Conservation (phyloP, 352 stramenopile genomes). For the Phytopythium ostracodes region DNA sequence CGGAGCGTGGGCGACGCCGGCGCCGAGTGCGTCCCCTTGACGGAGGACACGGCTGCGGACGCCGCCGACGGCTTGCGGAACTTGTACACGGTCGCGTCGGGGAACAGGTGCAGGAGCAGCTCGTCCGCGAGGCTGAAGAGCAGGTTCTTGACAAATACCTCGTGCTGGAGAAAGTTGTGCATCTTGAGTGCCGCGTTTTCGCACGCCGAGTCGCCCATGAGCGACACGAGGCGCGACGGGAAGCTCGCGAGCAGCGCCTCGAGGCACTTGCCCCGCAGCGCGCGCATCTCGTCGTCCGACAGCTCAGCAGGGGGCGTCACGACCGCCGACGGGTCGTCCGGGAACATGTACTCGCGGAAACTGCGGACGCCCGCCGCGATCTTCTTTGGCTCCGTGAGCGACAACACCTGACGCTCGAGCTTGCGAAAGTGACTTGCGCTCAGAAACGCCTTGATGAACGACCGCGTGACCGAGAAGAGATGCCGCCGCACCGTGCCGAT, state of each 20-base stretch:
- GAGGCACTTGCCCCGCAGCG: slow-evolving; percentile 55
- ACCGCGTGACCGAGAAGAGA: slow-evolving; percentile 81
- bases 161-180: slow-evolving; percentile 85
- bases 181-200: slow-evolving; percentile 79
- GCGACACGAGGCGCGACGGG: slow-evolving; percentile 62
- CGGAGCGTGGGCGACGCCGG: slow-evolving; percentile 2
- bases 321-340: slow-evolving; percentile 18
- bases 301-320: slow-evolving; percentile 9
- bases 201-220: slow-evolving; percentile 73
- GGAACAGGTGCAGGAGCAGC: slow-evolving; percentile 73
- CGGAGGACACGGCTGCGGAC: neutral
- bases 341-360: slow-evolving; percentile 65
- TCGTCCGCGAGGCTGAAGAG: slow-evolving; percentile 78
- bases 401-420: slow-evolving; percentile 79
- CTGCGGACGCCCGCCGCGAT: slow-evolving; percentile 47
- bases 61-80: slow-evolving; percentile 22
- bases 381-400: slow-evolving; percentile 70
- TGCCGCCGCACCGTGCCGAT: slow-evolving; percentile 77
- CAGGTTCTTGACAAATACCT: slow-evolving; percentile 86
- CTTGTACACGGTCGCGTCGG: slow-evolving; percentile 50
- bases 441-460: slow-evolving; percentile 78
- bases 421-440: slow-evolving; percentile 76
- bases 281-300: slow-evolving; percentile 38
- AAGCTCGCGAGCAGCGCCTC: slow-evolving; percentile 71
- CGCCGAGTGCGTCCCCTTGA: neutral